phyloP scores from a whole-genome alignment of 228 moss, liverwort and hornwort species.

The Sphagnum fallax region DNA sequence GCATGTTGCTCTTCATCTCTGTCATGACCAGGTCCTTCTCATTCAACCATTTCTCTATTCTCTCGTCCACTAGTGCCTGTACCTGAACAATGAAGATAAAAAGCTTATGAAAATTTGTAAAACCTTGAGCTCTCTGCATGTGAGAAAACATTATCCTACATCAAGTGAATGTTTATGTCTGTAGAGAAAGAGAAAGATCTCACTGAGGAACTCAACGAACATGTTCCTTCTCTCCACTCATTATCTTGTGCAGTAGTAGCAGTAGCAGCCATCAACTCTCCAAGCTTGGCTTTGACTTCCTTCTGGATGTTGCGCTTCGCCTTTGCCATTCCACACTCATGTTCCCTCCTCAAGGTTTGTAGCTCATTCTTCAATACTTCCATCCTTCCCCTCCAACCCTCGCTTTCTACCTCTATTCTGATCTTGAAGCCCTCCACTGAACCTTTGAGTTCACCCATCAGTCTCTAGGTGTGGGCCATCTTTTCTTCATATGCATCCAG shows the following conservation, averaged over 20 bases:
- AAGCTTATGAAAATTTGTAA: background rate
- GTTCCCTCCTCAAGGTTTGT: slow-evolving; percentile 74
- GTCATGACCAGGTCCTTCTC: slow-evolving; percentile 39
- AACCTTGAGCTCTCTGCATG: no score
- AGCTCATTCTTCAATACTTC: slow-evolving; percentile 84
- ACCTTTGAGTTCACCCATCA: slow-evolving; percentile 83
- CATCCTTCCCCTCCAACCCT: slow-evolving; percentile 83
- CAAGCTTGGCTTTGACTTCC: slow-evolving; percentile 70
- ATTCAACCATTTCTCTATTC: slow-evolving; percentile 55
- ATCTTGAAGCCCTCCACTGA: slow-evolving; percentile 87
- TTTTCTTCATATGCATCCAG: slow-evolving; percentile 55
- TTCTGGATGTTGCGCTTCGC: slow-evolving; percentile 70
- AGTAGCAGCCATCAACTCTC: slow-evolving; percentile 62
- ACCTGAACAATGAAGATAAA: slow-evolving; percentile 24
- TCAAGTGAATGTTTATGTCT: no score
- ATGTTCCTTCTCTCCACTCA: slow-evolving; percentile 72
- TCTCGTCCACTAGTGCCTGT: slow-evolving; percentile 57
- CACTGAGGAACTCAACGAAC: slow-evolving; percentile 3
- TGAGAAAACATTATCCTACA: no score
- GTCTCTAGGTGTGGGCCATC: slow-evolving; percentile 59
- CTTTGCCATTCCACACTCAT: slow-evolving; percentile 73
- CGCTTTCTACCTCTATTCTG: slow-evolving; percentile 82
- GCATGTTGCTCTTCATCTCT: slow-evolving; percentile 74
- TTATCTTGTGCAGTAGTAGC: slow-evolving; percentile 39
- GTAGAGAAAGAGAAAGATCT: no score